phyloP scores from a whole-genome alignment of 768 basidiomycete genomes.

The Lactifluus pinguis region DNA sequence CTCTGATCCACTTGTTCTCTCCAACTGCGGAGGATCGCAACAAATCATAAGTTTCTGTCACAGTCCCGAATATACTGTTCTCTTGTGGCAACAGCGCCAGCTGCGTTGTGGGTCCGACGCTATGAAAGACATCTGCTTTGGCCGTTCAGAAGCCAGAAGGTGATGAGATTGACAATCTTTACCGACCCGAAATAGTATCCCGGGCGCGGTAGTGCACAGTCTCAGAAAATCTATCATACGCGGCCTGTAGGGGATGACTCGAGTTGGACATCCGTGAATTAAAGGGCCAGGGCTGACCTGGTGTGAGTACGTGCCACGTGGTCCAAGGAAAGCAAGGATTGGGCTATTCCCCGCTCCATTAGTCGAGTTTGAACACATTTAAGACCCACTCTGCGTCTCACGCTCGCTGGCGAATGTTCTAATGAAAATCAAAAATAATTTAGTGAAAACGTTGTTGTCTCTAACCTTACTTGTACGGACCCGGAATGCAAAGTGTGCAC shows the following conservation, averaged over 20 bases:
- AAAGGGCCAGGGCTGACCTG: conserved; percentile 31
- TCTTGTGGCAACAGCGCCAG: conserved; percentile 73
- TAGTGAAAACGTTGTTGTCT: background rate
- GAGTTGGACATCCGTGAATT: conserved; percentile 21
- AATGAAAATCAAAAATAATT: background rate
- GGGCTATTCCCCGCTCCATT: background rate
- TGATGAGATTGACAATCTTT: background rate
- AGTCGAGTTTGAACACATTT: background rate
- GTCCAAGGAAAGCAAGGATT: conserved; percentile 51
- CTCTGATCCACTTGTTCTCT: conserved; percentile 43
- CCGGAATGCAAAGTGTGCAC: no score
- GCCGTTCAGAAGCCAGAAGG: background rate
- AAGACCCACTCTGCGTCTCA: background rate
- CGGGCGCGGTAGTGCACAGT: conserved; percentile 32
- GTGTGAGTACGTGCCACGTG: conserved; percentile 64
- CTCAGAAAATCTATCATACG: conserved; percentile 36
- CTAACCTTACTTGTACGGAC: no score
- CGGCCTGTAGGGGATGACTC: conserved; percentile 32
- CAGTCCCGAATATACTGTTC: conserved; percentile 66
- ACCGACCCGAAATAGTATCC: conserved; percentile 20
- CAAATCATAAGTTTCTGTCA: conserved; percentile 65
- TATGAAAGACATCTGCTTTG: conserved; percentile 48
- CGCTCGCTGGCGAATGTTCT: background rate
- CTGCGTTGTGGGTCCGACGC: conserved; percentile 36
- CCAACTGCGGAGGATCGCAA: conserved; percentile 38